Evolutionary conservation across 208 protist species (phyloP).

Genomic region (Jaenimonas drosophilae): DNA sequence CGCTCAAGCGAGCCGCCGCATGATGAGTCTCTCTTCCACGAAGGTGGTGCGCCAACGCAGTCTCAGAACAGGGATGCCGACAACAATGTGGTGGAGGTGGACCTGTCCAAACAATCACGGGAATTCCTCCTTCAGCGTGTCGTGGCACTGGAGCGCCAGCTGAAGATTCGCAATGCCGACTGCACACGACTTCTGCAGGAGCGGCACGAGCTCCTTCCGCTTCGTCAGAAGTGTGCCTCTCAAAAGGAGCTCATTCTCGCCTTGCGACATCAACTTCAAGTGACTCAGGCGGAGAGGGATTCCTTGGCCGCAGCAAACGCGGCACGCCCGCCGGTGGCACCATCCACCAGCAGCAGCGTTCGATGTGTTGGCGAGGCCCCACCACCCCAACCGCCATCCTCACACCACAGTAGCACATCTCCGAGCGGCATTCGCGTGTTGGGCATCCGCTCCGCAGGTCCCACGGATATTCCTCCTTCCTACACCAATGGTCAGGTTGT

Average conservation of each 20-base stretch:
- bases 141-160: slow-evolving; percentile 38
- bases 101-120: slow-evolving; percentile 28
- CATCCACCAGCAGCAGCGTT: slow-evolving; percentile 25
- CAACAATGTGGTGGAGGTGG: not conserved
- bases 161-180: slow-evolving; percentile 47
- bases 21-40: not conserved
- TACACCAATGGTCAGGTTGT: slow-evolving; percentile 27
- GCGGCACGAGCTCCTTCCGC: slow-evolving; percentile 16
- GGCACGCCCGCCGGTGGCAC: slow-evolving; percentile 24
- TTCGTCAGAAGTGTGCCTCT: slow-evolving; percentile 42
- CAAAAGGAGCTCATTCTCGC: slow-evolving; percentile 45
- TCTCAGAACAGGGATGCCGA: not conserved
- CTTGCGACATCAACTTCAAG: slow-evolving; percentile 23
- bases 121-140: slow-evolving; percentile 47
- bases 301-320: slow-evolving; percentile 28
- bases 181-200: slow-evolving; percentile 43
- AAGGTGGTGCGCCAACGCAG: not conserved
- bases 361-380: too few species aligned
- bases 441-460: too few species aligned
- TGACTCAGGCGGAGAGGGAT: slow-evolving; percentile 21
- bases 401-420: too few species aligned
- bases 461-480: not conserved
- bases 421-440: too few species aligned
- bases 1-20: not conserved
- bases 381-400: too few species aligned